Conservation (phyloP, 2,329 filamentous ascomycete species). For the Colletotrichum scovillei region DNA sequence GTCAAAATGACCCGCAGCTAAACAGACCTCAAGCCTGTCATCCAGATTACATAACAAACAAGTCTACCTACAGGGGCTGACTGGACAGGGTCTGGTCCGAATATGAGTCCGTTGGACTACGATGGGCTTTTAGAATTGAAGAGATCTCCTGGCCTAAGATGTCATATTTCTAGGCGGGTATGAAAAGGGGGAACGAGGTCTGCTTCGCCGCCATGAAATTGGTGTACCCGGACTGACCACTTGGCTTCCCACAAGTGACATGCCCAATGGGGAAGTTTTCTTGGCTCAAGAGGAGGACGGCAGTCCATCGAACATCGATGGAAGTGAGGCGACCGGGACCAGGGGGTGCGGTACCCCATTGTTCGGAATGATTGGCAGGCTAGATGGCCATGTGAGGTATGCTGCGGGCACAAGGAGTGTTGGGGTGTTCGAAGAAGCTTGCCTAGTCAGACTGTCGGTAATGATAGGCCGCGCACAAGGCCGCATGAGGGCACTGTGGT, state of each 20-base stretch:
- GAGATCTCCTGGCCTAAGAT: neutral
- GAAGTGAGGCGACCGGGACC: neutral
- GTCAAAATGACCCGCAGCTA: neutral
- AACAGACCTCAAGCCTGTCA: neutral
- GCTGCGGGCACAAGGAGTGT: constrained; percentile 6
- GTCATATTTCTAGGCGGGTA: neutral
- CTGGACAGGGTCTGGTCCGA: neutral
- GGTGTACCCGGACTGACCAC: neutral
- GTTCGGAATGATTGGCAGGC: constrained; percentile 2
- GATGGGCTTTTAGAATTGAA: neutral
- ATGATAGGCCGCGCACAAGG: constrained; percentile 27
- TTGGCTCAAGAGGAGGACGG: neutral
- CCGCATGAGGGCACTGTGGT: constrained; percentile 24
- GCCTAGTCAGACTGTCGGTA: constrained; percentile 29
- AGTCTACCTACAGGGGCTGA: neutral
- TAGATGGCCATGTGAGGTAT: constrained; percentile 1
- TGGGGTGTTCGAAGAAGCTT: constrained; percentile 31
- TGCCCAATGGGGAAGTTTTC: neutral
- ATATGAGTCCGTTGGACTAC: neutral
- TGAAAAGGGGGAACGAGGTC: neutral
- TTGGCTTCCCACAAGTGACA: neutral
- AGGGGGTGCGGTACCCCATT: neutral
- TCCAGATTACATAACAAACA: neutral
- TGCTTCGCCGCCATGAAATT: neutral
- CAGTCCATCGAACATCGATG: neutral